A percentile compares a stretch with the other conserved stretches of the same genome.
Evolutionary conservation across 2,329 filamentous ascomycete species (phyloP).

Genomic region (Colletotrichum spaethianum): DNA sequence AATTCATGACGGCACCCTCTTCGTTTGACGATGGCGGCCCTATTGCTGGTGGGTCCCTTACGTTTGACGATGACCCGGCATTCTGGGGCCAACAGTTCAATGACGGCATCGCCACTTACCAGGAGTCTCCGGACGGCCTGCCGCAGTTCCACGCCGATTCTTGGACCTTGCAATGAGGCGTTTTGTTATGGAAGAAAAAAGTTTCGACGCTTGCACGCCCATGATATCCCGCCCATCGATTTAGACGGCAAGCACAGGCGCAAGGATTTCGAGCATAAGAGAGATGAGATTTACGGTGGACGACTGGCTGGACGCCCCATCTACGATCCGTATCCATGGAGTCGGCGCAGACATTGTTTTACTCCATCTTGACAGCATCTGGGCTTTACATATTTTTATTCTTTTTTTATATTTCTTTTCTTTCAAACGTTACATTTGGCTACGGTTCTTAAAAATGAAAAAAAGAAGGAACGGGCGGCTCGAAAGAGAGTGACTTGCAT

Average conservation of each 20-base stretch:
- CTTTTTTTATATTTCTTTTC: neutral
- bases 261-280: slow-evolving; percentile 33
- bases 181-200: slow-evolving; percentile 18
- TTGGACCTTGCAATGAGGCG: slow-evolving; percentile 36
- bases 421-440: neutral
- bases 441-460: slow-evolving; percentile 28
- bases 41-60: slow-evolving; percentile 58
- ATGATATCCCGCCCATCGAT: slow-evolving; percentile 35
- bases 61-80: slow-evolving; percentile 65
- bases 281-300: slow-evolving; percentile 14
- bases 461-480: slow-evolving; percentile 33
- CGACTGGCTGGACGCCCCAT: slow-evolving; percentile 2
- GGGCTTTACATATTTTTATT: neutral
- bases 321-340: slow-evolving; percentile 18
- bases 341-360: slow-evolving; percentile 25
- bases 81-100: slow-evolving; percentile 66
- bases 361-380: neutral
- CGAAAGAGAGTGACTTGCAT: slow-evolving; percentile 37
- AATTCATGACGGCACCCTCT: slow-evolving; percentile 58
- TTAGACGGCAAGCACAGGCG: slow-evolving; percentile 40
- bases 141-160: slow-evolving; percentile 32
- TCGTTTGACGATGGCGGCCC: slow-evolving; percentile 56
- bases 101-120: slow-evolving; percentile 47
- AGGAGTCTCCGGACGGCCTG: slow-evolving; percentile 49
- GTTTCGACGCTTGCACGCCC: slow-evolving; percentile 28